A percentile compares a stretch with the other conserved stretches of the same genome.
Evolutionary conservation across 2,329 filamentous ascomycete genomes (phyloP).

Genomic region (Daldinia eschscholtzii): DNA sequence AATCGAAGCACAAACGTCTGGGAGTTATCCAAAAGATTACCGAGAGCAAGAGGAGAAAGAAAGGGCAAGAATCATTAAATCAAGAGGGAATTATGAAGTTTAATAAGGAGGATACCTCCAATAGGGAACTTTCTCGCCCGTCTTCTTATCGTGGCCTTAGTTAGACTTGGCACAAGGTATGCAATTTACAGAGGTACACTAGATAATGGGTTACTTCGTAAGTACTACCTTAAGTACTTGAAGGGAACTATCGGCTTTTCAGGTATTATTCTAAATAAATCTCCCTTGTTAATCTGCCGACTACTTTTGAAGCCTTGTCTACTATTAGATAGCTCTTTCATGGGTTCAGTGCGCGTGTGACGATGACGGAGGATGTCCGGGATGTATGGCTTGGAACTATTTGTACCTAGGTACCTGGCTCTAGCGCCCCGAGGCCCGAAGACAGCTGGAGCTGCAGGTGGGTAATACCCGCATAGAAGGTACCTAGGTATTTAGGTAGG

Average conservation of each 20-base stretch:
- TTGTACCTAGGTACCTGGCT: not conserved
- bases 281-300: constrained; percentile 26
- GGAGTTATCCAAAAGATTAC: constrained; percentile 2
- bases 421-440: too few relatives aligned
- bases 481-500: not conserved
- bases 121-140: not conserved
- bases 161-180: constrained; percentile 28
- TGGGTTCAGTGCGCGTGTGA: constrained; percentile 37
- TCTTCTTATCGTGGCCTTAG: constrained; percentile 21
- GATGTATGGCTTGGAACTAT: not conserved
- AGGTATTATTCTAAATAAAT: constrained; percentile 16
- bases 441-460: too few relatives aligned
- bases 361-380: constrained; percentile 18
- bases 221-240: constrained; percentile 12
- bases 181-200: constrained; percentile 23
- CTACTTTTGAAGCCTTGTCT: constrained; percentile 12
- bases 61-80: not conserved
- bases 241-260: constrained; percentile 11
- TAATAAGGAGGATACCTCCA: constrained; percentile 3
- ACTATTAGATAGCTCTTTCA: constrained; percentile 20
- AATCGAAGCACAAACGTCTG: constrained; percentile 1
- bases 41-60: constrained; percentile 16
- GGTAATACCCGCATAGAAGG: not conserved
- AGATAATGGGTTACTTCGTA: constrained; percentile 20
- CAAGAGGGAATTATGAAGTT: constrained; percentile 18